These are phyloP conservation scores for Gamsiella multidivaricata DNA, from an alignment of 192 early-diverging fungal genomes.

Conservation along the genomic window DNA sequence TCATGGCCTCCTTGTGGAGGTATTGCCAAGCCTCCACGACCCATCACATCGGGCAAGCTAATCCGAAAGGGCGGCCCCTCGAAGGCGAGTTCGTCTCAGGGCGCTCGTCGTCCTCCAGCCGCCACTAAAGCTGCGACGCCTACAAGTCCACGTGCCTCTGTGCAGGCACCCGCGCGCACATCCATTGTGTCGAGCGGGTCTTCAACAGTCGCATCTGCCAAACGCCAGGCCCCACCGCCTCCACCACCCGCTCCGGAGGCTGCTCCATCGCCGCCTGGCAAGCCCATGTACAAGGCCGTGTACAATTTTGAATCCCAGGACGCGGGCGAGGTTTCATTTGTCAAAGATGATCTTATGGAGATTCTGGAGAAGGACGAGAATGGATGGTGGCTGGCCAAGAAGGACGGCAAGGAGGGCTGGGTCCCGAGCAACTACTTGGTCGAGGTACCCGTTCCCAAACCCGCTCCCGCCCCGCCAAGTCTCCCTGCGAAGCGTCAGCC, in stretches of 20 bases:
- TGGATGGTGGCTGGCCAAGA: constrained; percentile 68
- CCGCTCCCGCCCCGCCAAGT: constrained; percentile 54
- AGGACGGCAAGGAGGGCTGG: constrained; percentile 76
- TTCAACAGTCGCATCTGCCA: constrained; percentile 34
- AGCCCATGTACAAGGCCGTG: constrained; percentile 72
- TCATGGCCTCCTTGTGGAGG: constrained; percentile 55
- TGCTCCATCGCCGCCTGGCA: constrained; percentile 49
- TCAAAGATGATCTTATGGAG: constrained; percentile 73
- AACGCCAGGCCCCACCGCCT: constrained; percentile 64
- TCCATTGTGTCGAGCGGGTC: constrained; percentile 1
- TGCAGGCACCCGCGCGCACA: constrained; percentile 4
- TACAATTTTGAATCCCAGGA: constrained; percentile 75
- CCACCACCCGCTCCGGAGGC: constrained; percentile 60
- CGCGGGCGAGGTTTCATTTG: constrained; percentile 73
- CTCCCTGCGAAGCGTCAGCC: constrained; percentile 57
- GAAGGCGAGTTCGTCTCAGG: constrained; percentile 2
- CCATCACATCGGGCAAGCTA: constrained; percentile 52
- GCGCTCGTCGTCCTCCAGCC: constrained; percentile 26
- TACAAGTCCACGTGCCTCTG: constrained; percentile 11
- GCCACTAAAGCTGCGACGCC: constrained; percentile 10
- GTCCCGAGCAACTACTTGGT: constrained; percentile 85
- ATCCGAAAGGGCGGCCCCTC: constrained; percentile 35
- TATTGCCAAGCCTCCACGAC: constrained; percentile 32
- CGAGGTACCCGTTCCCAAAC: constrained; percentile 60
- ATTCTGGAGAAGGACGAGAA: constrained; percentile 68